These are phyloP conservation scores for Cymbopogon flexuosus DNA, from an alignment of 202 grass and related monocot genomes.

Conservation along the genomic window DNA sequence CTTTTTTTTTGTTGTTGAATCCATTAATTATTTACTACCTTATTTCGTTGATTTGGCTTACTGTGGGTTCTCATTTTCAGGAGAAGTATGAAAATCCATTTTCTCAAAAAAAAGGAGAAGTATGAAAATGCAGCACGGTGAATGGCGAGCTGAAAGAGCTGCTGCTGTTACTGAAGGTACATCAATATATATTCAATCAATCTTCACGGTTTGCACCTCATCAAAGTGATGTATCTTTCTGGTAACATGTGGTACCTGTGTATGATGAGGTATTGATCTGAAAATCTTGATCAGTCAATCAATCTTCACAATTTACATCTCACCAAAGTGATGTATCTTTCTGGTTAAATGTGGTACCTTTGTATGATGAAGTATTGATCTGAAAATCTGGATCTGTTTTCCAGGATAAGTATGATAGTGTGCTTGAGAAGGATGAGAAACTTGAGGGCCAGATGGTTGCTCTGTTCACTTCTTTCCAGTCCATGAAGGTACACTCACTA, in stretches of 20 bases:
- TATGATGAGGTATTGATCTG: not conserved
- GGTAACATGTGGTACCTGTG: not conserved
- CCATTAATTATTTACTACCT: not conserved
- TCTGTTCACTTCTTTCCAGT: conserved; percentile 35
- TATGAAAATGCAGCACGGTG: not conserved
- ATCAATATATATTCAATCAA: not conserved
- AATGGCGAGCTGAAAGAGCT: conserved; percentile 33
- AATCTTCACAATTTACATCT: not conserved
- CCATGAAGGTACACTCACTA: conserved; percentile 42
- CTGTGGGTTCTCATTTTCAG: conserved; percentile 12
- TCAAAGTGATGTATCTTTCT: not conserved
- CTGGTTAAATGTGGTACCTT: not conserved
- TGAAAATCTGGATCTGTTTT: conserved; percentile 15
- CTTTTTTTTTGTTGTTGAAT: not conserved
- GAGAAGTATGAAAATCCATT: conserved; percentile 30
- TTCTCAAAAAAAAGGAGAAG: too few species aligned
- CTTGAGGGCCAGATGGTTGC: conserved; percentile 36
- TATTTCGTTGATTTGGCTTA: not conserved
- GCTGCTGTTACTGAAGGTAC: conserved; percentile 44
- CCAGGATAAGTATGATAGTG: conserved; percentile 35
- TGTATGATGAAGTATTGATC: not conserved
- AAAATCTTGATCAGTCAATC: not conserved
- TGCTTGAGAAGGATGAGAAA: conserved; percentile 45
- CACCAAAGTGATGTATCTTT: not conserved
- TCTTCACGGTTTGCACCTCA: not conserved